Conservation (phyloP, 768 basidiomycete species). For the Termitomyces sp. region DNA sequence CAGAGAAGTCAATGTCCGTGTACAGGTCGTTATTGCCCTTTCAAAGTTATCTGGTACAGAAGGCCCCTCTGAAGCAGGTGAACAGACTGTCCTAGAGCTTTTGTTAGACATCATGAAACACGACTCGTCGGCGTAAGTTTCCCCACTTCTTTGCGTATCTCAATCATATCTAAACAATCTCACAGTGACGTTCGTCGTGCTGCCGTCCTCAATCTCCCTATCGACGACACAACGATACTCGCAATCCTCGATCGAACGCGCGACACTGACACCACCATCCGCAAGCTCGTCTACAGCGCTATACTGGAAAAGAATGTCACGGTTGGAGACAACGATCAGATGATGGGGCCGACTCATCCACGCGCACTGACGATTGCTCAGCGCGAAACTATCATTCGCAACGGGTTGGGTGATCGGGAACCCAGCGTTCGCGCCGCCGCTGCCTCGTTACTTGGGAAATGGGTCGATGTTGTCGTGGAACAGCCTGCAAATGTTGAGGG, state of each 20-base stretch:
- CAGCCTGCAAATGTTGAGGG: constrained; percentile 30
- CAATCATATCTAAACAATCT: no score
- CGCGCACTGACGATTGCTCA: constrained; percentile 64
- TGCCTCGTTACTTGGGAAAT: constrained; percentile 63
- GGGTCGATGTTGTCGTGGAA: constrained; percentile 63
- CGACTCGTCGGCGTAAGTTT: constrained; percentile 72
- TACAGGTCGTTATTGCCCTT: constrained; percentile 78
- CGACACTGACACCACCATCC: constrained; percentile 72
- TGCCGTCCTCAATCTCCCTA: constrained; percentile 66
- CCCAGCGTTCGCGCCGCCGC: constrained; percentile 68
- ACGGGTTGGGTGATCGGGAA: constrained; percentile 88
- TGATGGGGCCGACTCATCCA: constrained; percentile 63
- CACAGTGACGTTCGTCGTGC: constrained; percentile 84
- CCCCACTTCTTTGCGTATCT: not conserved
- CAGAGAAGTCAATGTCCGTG: constrained; percentile 73
- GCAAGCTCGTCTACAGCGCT: constrained; percentile 67
- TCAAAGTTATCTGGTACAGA: constrained; percentile 75
- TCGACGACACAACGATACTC: constrained; percentile 52
- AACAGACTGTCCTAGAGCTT: constrained; percentile 51
- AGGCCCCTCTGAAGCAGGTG: constrained; percentile 48
- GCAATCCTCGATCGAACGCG: constrained; percentile 72
- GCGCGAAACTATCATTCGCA: constrained; percentile 71
- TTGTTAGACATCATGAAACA: constrained; percentile 63
- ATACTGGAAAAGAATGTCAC: constrained; percentile 46
- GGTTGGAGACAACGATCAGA: constrained; percentile 19